Base-by-base conservation (phyloP, 495 filamentous ascomycete species). In the Trypethelium eluteriae region DNA sequence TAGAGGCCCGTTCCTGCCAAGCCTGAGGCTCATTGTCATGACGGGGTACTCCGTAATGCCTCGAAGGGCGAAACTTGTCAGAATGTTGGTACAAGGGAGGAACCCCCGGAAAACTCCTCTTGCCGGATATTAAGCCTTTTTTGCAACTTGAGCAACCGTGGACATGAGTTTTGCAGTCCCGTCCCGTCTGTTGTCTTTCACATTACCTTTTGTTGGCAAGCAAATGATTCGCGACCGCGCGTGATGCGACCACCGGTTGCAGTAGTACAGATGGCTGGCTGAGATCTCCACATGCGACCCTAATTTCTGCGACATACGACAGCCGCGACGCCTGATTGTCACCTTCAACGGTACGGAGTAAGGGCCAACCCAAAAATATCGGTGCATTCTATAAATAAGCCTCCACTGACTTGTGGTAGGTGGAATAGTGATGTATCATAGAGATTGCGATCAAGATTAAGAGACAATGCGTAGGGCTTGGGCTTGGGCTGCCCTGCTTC, bases 201-300 rank as follows among this genome's bases (percentile, higher is more conserved):
- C 32, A 32, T n/a, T 53, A n/a, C 11, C 49, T 53, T 53, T 53
- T 53, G 49, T 53, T 25, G n/a, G 32, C 6, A 7, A 34, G 53
- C 6, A 59, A 14, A 5, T 18, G 11, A 4, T 10, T 59, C 5
- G 53, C n/a, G 5, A 6, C 18, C 11, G 25, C 53, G 53, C 53
- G 53, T 59, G 53, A 59, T 59, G 32, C 36, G 32, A 18, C 36
- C 53, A 59, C 14, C 7, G 32, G 36, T 32, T 59, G 5, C 53
- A 9, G 32, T 36, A 7, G 18, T 59, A 36, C 18, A 18, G 11
- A 59, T 7, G 18, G 53, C 53, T 25, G 36, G 53, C 53, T 59
- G 53, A 59, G 53, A 59, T 59, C 49, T 53, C 53, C 53, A 59
- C 25, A 59, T 59, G 53, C 53, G 5, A 59, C 53, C 53, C 53